phyloP scores from a whole-genome alignment of 805 yeast species.

The Metschnikowia lunata region DNA sequence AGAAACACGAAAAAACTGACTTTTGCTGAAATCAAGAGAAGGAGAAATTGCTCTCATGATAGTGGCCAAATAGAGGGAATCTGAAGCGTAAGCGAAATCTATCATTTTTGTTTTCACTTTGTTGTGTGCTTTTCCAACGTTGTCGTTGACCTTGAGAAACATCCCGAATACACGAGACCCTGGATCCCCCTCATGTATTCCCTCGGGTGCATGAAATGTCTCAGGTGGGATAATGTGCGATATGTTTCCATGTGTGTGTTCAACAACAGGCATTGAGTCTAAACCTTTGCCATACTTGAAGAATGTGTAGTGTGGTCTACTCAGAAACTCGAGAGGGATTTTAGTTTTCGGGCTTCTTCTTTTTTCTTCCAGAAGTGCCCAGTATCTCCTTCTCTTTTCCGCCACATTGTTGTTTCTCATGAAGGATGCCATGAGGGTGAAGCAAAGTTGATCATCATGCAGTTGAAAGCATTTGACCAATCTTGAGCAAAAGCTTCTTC shows the following conservation, averaged over 20 bases:
- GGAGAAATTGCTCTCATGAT: conserved; percentile 21
- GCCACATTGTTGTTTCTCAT: conserved; percentile 19
- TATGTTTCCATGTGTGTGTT: conserved; percentile 28
- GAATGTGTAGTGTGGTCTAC: conserved; percentile 19
- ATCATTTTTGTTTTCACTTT: conserved; percentile 17
- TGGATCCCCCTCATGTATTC: conserved; percentile 15
- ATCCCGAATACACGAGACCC: conserved; percentile 24
- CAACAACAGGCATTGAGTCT: conserved; percentile 13
- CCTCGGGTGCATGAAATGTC: conserved; percentile 9
- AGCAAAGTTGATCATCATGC: conserved; percentile 19
- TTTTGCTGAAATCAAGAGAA: conserved; percentile 9
- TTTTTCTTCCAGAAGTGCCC: conserved; percentile 12
- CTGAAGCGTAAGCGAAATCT: conserved; percentile 26
- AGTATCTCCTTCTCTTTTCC: conserved; percentile 8
- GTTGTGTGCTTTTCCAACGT: conserved; percentile 21
- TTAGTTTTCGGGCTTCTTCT: conserved; percentile 11
- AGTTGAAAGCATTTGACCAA: conserved; percentile 22
- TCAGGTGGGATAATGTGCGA: conserved; percentile 26
- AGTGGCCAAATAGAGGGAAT: conserved; percentile 29
- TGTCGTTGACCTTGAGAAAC: conserved; percentile 29
- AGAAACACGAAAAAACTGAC: conserved; percentile 32
- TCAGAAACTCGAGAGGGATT: conserved; percentile 21
- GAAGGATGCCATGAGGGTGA: conserved; percentile 21
- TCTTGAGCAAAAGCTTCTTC: conserved; percentile 23
- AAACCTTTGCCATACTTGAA: conserved; percentile 16